Conservation (phyloP, 179 eudicot genomes). For the Nepenthes alata region DNA sequence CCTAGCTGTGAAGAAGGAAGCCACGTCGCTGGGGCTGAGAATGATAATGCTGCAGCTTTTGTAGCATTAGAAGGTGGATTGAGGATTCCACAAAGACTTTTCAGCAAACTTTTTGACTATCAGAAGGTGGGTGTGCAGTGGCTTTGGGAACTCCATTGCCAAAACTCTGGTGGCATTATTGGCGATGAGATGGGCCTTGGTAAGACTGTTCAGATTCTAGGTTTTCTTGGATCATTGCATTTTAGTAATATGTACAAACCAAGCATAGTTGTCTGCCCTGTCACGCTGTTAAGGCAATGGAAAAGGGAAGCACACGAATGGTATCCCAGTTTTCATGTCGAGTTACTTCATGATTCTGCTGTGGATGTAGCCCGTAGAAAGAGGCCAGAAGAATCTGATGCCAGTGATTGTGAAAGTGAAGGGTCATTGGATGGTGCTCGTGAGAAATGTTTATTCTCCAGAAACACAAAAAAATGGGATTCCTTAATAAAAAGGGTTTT, state of each 20-base stretch:
- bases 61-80: constrained; percentile 89
- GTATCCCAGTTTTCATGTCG: constrained; percentile 88
- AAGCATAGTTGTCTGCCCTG: constrained; percentile 89
- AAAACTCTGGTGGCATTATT: constrained; percentile 91
- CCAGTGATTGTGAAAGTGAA: constrained; percentile 68
- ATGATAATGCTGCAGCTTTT: constrained; percentile 31
- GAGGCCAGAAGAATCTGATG: constrained; percentile 38
- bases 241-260: constrained; percentile 87
- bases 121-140: constrained; percentile 98
- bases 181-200: constrained; percentile 99
- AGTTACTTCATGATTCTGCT: constrained; percentile 89
- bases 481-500: constrained; percentile 61
- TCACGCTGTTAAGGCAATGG: constrained; percentile 92
- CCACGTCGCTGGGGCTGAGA: constrained; percentile 31
- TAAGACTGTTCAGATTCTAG: constrained; percentile 80
- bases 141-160: constrained; percentile 99
- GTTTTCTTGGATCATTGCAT: constrained; percentile 91
- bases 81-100: constrained; percentile 65
- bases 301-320: constrained; percentile 85
- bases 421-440: constrained; percentile 39
- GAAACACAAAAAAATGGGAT: constrained; percentile 65
- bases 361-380: constrained; percentile 38
- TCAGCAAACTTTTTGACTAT: constrained; percentile 75
- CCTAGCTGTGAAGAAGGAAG: constrained; percentile 34
- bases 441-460: constrained; percentile 26